Base-by-base conservation (phyloP, 1,284 basidiomycete genomes). In the Tylopilus sp. region DNA sequence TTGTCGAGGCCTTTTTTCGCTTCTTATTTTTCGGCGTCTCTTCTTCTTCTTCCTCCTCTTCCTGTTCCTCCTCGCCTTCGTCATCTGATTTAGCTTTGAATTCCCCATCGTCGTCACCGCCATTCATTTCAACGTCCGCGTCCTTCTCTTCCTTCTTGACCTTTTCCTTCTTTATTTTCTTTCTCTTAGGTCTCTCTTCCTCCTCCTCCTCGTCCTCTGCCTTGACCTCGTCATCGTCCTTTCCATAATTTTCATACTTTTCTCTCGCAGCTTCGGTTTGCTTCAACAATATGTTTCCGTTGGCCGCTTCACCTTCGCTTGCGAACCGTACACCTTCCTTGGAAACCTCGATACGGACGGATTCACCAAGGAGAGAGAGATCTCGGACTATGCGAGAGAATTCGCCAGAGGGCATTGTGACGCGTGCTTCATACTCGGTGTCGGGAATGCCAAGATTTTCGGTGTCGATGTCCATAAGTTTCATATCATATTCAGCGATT, bases 401-500 rank as follows among this genome's bases (percentile, higher is more conserved):
- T 81, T 99, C 98, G 61, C 85, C 72, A 0, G 95, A 90, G 14
- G 93, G 89, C 89, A 99, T 91, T 39, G 91, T 92, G 66, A 99
- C 91, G 64, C 93, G 92, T 27, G 95, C 95, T 77, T 99, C 97
- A 82, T 99, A 99, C 70, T 96, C 93, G 6, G 98, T 99, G 74
- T 98, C 96, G n/a, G 98, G 98, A 75, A 99, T 98, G 62, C 94
- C 93, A 65, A 99, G 92, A 67, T 91, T 92, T 82, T 99, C 98
- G 42, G 93, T 86, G 82, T 99, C 97, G 76, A 99, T 99, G 78
- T 99, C 98, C 96, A 99, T 98, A 65, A 99, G 89, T 82, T 98
- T 99, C 91, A 99, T 95, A 77, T 98, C 96, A 83, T 98, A 99
- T 80, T 99, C 95, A 33, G 95, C 96, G 65, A 99, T 92, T 66